These are phyloP conservation scores for Coemansia biformis DNA, from an alignment of 192 early-diverging fungal species.

Conservation along the genomic window DNA sequence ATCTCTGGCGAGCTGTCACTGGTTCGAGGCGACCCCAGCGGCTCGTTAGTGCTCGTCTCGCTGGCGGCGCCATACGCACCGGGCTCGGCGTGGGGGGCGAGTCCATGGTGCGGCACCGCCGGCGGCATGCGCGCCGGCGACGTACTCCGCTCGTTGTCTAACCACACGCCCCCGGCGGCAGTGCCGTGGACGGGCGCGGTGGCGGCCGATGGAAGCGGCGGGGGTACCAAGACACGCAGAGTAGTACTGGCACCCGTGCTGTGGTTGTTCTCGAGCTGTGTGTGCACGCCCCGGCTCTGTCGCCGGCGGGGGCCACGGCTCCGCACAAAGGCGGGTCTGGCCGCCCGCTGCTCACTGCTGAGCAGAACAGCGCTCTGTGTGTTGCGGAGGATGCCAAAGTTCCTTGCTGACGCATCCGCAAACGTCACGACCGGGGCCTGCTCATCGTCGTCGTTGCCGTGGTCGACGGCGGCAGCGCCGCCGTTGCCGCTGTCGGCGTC, in stretches of 20 bases:
- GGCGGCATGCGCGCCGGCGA: too few species aligned
- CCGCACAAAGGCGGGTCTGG: too few species aligned
- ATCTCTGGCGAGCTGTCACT: slow-evolving; percentile 10
- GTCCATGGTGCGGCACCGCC: background rate
- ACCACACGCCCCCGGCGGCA: too few species aligned
- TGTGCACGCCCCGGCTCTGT: background rate
- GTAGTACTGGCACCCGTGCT: too few species aligned
- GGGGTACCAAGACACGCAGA: too few species aligned
- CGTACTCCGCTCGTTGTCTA: too few species aligned
- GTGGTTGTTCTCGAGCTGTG: too few species aligned
- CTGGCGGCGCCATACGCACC: background rate
- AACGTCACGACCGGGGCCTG: slow-evolving; percentile 40
- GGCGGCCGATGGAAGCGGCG: too few species aligned
- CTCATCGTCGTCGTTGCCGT: slow-evolving; percentile 11
- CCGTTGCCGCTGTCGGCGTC: slow-evolving; percentile 2
- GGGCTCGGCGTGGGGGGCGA: background rate
- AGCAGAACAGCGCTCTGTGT: background rate
- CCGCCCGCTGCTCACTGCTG: background rate
- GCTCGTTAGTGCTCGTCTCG: slow-evolving; percentile 9
- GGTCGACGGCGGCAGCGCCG: background rate
- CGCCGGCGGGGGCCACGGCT: too few species aligned
- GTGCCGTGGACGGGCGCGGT: too few species aligned
- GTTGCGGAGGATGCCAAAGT: background rate
- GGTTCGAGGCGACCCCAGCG: background rate
- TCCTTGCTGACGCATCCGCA: slow-evolving; percentile 14